Evolutionary conservation across 805 yeast species (phyloP), one percentile per base, ranked within the genome.

Genomic region (Hanseniaspora occidentalis): DNA sequence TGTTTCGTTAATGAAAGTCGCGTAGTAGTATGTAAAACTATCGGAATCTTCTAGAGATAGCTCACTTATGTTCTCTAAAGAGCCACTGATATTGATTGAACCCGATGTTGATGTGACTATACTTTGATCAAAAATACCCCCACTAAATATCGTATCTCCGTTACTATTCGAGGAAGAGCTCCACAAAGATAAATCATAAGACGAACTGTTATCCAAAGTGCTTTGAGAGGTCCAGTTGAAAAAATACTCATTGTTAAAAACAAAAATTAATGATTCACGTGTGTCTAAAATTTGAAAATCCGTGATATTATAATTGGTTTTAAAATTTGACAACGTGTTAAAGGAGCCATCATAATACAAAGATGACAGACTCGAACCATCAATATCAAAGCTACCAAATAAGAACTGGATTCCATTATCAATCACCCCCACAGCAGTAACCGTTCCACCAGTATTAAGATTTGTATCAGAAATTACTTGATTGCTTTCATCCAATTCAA

Each of bases 1-100:
- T 0, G 77, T 54, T 10, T 62, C 61, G 52, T 82, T 79, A 36
- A 67, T 49, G 45, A 56, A 67, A 1, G 57, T 47, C 11, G 71
- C 76, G 39, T 54, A 45, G 38, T 54, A 60, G 7, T 53, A 50
- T 7, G 33, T 37, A 14, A 43, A 35, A 7, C 46, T 36, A 25
- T 43, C 40, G 1, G 24, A 6, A 26, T 42, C 36, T 3, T 45
- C 40, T 23, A 43, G 41, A 2, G 47, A 16, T 13, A 56, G 34
- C 6, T 39, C 23, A 3, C 50, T 49, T 20, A 53, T 48, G 27
- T 51, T 46, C 9, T 42, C 42, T 2, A 54, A 21, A 3, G 37
- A 43, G 8, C 46, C 50, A 2, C 60, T 38, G 0, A 39, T 36
- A 17, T 40, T 50, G 26, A 55, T 26, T 1, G 49, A 42, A 4